A percentile compares a stretch with the other conserved stretches of the same genome.
Evolutionary conservation across 225 moss, liverwort and hornwort species (phyloP).

Genomic region (Marchantia polymorpha): DNA sequence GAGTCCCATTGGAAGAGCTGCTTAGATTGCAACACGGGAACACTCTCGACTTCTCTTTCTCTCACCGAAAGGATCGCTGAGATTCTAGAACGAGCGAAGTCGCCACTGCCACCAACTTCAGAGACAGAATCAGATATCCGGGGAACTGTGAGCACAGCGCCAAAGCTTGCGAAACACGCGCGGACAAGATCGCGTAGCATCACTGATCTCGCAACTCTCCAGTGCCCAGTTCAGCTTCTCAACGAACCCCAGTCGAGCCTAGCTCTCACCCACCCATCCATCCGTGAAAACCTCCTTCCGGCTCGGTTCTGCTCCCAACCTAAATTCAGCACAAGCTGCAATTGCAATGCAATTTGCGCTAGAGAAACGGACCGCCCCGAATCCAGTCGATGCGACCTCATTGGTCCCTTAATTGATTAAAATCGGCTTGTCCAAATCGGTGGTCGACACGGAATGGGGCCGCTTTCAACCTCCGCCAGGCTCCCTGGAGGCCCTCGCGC

Average conservation of each 20-base stretch:
- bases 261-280: background rate
- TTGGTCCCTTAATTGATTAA: background rate
- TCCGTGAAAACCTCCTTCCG: background rate
- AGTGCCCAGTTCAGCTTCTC: background rate
- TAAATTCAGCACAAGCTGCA: background rate
- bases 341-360: background rate
- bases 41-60: background rate
- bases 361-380: too few relatives aligned
- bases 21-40: background rate
- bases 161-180: background rate
- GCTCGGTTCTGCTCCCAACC: background rate
- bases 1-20: background rate
- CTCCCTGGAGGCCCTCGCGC: too few relatives aligned
- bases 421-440: background rate
- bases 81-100: background rate
- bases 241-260: background rate
- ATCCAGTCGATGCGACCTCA: too few relatives aligned
- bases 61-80: too few relatives aligned
- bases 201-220: constrained; percentile 5
- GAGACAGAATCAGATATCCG: background rate
- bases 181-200: constrained; percentile 16
- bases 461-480: background rate
- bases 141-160: background rate
- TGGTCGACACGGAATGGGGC: background rate
- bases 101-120: background rate